Conservation (phyloP, 306 rosid species). For the Ziziphus jujuba region DNA sequence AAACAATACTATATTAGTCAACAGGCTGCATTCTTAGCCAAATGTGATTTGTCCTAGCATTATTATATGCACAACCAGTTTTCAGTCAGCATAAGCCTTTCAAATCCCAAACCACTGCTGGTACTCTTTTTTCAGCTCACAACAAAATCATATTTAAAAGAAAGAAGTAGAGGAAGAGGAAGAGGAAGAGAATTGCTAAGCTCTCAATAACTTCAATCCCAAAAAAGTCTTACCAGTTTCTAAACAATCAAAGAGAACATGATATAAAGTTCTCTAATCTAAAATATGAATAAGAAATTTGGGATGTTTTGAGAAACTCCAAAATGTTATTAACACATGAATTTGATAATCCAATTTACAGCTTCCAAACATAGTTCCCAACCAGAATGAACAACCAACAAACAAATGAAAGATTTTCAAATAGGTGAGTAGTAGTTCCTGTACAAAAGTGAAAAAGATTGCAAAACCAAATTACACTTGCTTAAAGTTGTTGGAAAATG, state of each 20-base stretch:
- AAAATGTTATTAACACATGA: constrained; percentile 31
- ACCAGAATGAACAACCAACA: constrained; percentile 34
- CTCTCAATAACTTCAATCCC: background rate
- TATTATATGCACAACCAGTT: background rate
- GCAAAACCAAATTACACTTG: constrained; percentile 37
- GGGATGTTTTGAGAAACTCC: constrained; percentile 13
- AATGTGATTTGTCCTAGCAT: background rate
- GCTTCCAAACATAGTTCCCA: constrained; percentile 33
- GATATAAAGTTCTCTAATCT: too few relatives aligned
- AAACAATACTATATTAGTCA: too few relatives aligned
- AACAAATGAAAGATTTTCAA: constrained; percentile 49
- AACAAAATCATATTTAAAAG: too few relatives aligned
- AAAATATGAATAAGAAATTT: constrained; percentile 10
- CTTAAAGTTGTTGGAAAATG: constrained; percentile 25
- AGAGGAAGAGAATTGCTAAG: background rate
- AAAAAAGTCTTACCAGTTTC: background rate
- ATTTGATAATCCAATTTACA: constrained; percentile 43
- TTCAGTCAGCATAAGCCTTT: background rate
- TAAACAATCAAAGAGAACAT: background rate
- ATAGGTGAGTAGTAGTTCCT: constrained; percentile 48
- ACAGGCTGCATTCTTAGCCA: too few relatives aligned
- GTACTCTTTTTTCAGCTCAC: background rate
- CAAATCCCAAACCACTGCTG: background rate
- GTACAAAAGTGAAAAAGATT: constrained; percentile 48
- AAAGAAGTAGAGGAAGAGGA: background rate